A percentile compares a stretch with the other conserved stretches of the same genome.
phyloP scores from a whole-genome alignment of 371 early-diverging fungal species.

The Apophysomyces variabilis region DNA sequence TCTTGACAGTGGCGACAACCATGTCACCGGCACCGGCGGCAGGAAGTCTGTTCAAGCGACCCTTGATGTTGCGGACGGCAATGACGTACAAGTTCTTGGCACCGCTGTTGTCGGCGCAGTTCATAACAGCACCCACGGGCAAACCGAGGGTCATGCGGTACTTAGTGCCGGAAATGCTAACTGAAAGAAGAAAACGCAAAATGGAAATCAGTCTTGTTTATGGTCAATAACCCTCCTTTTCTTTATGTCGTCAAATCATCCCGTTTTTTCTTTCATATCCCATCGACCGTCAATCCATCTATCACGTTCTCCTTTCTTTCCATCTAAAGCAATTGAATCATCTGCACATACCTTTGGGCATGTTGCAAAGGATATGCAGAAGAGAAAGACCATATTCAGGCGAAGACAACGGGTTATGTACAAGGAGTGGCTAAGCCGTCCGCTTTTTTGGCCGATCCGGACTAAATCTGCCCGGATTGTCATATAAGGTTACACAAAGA shows the following conservation, averaged over 20 bases:
- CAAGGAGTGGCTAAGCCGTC: conserved; percentile 6
- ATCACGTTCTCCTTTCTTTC: not conserved
- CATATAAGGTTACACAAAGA: too few relatives aligned
- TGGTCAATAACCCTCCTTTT: not conserved
- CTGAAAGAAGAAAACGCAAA: conserved; percentile 18
- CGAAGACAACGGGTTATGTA: conserved; percentile 8
- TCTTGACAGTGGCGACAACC: conserved; percentile 99
- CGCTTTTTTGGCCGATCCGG: not conserved
- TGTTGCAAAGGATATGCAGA: conserved; percentile 12
- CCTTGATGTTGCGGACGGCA: conserved; percentile 97
- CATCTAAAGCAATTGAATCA: not conserved
- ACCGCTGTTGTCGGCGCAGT: conserved; percentile 99
- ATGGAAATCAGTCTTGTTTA: conserved; percentile 5
- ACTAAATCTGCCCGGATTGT: not conserved
- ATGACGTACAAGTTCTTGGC: conserved; percentile 99
- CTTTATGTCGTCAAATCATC: not conserved
- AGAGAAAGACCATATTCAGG: conserved; percentile 9
- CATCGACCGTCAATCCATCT: conserved; percentile 3
- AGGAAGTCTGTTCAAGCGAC: conserved; percentile 98
- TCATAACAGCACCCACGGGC: conserved; percentile 99
- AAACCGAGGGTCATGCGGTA: conserved; percentile 99
- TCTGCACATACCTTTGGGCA: conserved; percentile 6
- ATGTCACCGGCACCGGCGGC: conserved; percentile 99
- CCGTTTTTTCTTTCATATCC: not conserved
- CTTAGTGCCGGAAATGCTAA: conserved; percentile 91